Evolutionary conservation across 2,329 filamentous ascomycete genomes (phyloP), one percentile per base, ranked within the genome.

Genomic region (Aspergillus sp.): DNA sequence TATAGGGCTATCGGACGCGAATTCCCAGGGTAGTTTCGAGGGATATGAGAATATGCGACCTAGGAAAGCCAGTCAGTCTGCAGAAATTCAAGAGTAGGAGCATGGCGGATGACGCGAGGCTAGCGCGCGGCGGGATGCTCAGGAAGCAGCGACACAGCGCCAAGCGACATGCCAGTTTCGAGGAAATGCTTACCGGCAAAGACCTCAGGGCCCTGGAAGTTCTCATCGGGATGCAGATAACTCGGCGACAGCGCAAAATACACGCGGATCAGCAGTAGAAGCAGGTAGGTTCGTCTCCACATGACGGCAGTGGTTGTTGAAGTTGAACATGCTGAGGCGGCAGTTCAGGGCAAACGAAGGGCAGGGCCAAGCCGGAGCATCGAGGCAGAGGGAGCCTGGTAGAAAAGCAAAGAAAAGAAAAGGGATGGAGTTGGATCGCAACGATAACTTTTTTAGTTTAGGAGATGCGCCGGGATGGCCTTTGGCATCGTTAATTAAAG

Each of bases 171-270:
- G 22, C n/a, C 22, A 24, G 22, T n/a, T n/a, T n/a, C n/a, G n/a
- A n/a, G n/a, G n/a, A n/a, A 16, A 25, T 30, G 66, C 79, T 47
- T 75, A 95, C 89, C 89, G 53, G 89, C 88, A 53, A 96, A 91
- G 44, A 96, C 81, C 68, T 98, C 91, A 11, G 91, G 91, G 22
- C 91, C 91, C 66, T 98, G 91, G 53, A 98, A 98, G 68, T 96
- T 91, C 71, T 98, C 91, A 66, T 98, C 91, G 4, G 91, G 91
- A 60, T 98, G 91, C 29, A 98, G 75, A 61, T 98, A 98, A 69
- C 89, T 96, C 37, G 91, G 84, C 42, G 82, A 88, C 44, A 96
- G 67, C 39, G 91, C 89, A 59, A 96, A 89, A 74, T 89, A 96
- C 53, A 96, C 72, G 61, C 91, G 82, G 52, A 94, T 76, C 47